phyloP scores from a whole-genome alignment of 805 yeast species.

The Nakazawaea wyomingensis region DNA sequence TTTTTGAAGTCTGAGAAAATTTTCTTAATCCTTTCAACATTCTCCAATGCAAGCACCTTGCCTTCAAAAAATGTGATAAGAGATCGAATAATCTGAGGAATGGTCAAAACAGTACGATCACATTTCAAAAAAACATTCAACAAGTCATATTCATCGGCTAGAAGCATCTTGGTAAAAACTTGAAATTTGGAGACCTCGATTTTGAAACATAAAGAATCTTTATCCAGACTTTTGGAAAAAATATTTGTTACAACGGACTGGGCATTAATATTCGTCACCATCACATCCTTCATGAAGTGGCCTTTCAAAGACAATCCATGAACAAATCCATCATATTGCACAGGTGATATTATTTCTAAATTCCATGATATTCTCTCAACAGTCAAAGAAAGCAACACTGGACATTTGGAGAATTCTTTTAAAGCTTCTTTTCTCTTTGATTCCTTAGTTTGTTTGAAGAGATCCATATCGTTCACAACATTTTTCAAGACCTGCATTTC shows the following conservation, averaged over 20 bases:
- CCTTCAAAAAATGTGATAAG: background rate
- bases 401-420: background rate
- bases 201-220: constrained; percentile 6
- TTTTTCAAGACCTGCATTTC: constrained; percentile 20
- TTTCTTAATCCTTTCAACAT: background rate
- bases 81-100: constrained; percentile 8
- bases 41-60: background rate
- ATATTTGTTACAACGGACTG: constrained; percentile 3
- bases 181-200: constrained; percentile 8
- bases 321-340: constrained; percentile 8
- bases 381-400: background rate
- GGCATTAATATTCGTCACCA: background rate
- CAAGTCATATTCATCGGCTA: constrained; percentile 1
- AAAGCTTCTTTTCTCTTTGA: background rate
- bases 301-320: background rate
- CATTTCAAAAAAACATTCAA: constrained; percentile 3
- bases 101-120: constrained; percentile 8
- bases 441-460: background rate
- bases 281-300: constrained; percentile 9
- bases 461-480: background rate
- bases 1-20: background rate
- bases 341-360: constrained; percentile 10
- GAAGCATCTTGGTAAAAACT: background rate
- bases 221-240: constrained; percentile 5
- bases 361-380: constrained; percentile 11